Base-by-base conservation (phyloP, 441 rosid species). In the Geranium incanum region DNA sequence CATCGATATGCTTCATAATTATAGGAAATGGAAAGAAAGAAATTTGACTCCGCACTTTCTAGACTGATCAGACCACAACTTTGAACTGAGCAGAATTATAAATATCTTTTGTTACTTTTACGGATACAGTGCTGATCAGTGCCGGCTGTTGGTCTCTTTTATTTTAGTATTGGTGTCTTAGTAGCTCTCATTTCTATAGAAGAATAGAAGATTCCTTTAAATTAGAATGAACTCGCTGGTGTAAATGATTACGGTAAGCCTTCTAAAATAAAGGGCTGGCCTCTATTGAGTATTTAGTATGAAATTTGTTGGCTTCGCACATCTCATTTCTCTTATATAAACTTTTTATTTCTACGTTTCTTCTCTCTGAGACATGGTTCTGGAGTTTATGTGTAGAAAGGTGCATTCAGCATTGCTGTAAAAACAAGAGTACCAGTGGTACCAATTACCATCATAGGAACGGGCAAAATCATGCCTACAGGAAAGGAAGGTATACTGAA, bases 351-450 rank as follows among this genome's bases (percentile, higher is more conserved):
- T 62, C 66, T 19, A 28, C 21, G 9, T 62, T 62, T 62, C 55
- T 62, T 28, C 37, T 50, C 37, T 72, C 50, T 67, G 65, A 74
- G 74, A 45, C 67, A 72, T 59, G 43, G 16, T 69, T 72, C 78
- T 74, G 79, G 69, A 67, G 64, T 6, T 67, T 60, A 70, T 76
- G 18, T 78, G 75, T 79, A 91, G 98, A 94, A 85, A 86, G 98
- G 98, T 6, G 98, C 98, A 66, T 94, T 94, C 81, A 85, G 87
- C 13, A 70, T 94, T 52, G 98, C 98, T n/a, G 84, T 86, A 36
- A 94, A 91, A 88, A 85, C 90, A 0, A 79, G 85, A 74, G 98
- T 82, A 28, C 91, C 93, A 4, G 89, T 91, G 3, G 83, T 94
- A 23, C 98, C 97, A 6, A 84, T 94, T 70, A 89, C 98, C 67